phyloP scores from a whole-genome alignment of 257 asterid species.

The Nicotiana benthamiana region DNA sequence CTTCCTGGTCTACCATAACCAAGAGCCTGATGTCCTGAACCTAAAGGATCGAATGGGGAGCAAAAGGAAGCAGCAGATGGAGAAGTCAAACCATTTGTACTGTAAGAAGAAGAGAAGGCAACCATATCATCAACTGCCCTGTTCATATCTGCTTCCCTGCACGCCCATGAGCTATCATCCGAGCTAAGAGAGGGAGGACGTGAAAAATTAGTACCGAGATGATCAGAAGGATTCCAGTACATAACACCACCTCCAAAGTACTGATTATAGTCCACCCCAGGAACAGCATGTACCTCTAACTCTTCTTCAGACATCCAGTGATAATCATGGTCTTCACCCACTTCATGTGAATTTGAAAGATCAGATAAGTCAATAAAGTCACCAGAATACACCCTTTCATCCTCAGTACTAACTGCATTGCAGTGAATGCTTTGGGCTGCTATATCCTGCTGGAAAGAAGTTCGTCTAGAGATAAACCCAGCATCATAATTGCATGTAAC shows the following conservation, averaged over 20 bases:
- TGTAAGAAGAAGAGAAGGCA: constrained; percentile 96
- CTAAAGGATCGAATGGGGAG: constrained; percentile 90
- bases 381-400: constrained; percentile 62
- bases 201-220: constrained; percentile 73
- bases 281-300: constrained; percentile 66
- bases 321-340: constrained; percentile 71
- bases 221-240: constrained; percentile 97
- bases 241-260: constrained; percentile 97
- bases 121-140: constrained; percentile 98
- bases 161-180: constrained; percentile 99
- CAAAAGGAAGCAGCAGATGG: constrained; percentile 95
- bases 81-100: constrained; percentile 94
- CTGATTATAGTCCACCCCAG: constrained; percentile 85
- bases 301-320: constrained; percentile 98
- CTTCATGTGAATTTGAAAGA: constrained; percentile 54
- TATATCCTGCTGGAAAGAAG: constrained; percentile 56
- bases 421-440: constrained; percentile 46
- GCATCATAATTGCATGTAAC: constrained; percentile 76
- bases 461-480: constrained; percentile 79
- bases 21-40: constrained; percentile 60
- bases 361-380: constrained; percentile 61
- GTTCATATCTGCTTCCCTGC: constrained; percentile 96
- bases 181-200: constrained; percentile 99
- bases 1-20: constrained; percentile 87
- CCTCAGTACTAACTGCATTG: constrained; percentile 60